A percentile compares a stretch with the other conserved stretches of the same genome.
Evolutionary conservation across 257 asterid species (phyloP).

Genomic region (Linaria vulgaris): DNA sequence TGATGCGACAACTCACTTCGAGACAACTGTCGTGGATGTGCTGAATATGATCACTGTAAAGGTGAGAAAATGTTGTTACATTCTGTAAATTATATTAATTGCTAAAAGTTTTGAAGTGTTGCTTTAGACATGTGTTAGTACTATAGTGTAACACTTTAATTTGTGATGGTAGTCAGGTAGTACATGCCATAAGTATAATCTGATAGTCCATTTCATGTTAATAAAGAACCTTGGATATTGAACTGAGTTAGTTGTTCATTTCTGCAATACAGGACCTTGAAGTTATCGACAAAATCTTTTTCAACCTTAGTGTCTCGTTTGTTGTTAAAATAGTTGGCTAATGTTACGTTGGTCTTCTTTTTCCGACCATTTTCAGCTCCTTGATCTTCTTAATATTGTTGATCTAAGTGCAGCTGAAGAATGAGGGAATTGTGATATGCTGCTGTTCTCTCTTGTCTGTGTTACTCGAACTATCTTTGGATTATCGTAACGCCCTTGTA

Average conservation of each 20-base stretch:
- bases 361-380: not conserved
- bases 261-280: no score
- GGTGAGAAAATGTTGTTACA: slow-evolving; percentile 35
- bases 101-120: not conserved
- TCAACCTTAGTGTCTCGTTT: no score
- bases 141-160: no score
- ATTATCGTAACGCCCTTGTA: not conserved
- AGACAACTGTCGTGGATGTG: slow-evolving; percentile 64
- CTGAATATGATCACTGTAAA: slow-evolving; percentile 64
- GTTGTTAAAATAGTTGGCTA: no score
- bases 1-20: slow-evolving; percentile 70
- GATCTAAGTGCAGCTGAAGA: slow-evolving; percentile 7
- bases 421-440: not conserved
- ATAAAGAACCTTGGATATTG: no score
- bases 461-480: not conserved
- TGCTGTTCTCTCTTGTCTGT: not conserved
- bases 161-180: no score
- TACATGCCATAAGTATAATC: no score
- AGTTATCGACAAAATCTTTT: no score
- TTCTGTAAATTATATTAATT: no score
- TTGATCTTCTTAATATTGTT: slow-evolving; percentile 8
- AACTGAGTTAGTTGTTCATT: no score
- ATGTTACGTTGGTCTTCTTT: not conserved
- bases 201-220: no score
- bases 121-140: not conserved